Base-by-base conservation (phyloP, 2,329 filamentous ascomycete species). In the Fusarium nisikadoi region DNA sequence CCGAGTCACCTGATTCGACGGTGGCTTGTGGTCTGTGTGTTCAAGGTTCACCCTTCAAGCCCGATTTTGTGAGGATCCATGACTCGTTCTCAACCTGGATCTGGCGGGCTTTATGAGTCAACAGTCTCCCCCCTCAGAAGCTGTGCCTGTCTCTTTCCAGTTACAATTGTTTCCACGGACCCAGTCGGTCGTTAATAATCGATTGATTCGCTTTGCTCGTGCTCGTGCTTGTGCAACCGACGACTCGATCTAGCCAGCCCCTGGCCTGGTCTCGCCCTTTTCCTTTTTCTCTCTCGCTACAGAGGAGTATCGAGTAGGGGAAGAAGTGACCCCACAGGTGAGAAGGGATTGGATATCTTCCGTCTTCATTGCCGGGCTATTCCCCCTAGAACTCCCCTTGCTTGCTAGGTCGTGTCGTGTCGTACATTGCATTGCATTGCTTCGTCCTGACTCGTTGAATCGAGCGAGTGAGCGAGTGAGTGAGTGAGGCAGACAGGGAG, bases 81-180 rank as follows among this genome's bases (percentile, higher is more conserved):
- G 75, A 77, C 75, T 77, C 75, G 73, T 63, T 66, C 55, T 38
- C 36, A 41, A 55, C 66, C 57, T 50, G 59, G 53, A 46, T 38
- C 38, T 49, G 49, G 43, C 56, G 64, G 69, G 71, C 75, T 66
- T 71, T 77, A 76, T 77, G 75, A 77, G 75, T 77, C 75, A 77
- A 77, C 75, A 11, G 55, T 66, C 46, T 75, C 75, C 46, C 75
- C 75, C 67, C 68, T 46, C 49, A 62, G 62, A 73, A 60, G 63
- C 43, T 64, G 63, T 55, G 58, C 59, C 62, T 63, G 31, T 47
- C 63, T 65, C 56, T 67, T 72, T 71, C 75, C 73, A 76, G 66
- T 68, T 67, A 54, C 62, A 60, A 71, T 68, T 68, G 62, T 73
- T 72, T 53, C 70, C 70, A 73, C 47, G 33, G 65, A 63, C 70